These are phyloP conservation scores for Cryphonectria parasitica DNA, from an alignment of 2,329 filamentous ascomycete species.

Conservation along the genomic window DNA sequence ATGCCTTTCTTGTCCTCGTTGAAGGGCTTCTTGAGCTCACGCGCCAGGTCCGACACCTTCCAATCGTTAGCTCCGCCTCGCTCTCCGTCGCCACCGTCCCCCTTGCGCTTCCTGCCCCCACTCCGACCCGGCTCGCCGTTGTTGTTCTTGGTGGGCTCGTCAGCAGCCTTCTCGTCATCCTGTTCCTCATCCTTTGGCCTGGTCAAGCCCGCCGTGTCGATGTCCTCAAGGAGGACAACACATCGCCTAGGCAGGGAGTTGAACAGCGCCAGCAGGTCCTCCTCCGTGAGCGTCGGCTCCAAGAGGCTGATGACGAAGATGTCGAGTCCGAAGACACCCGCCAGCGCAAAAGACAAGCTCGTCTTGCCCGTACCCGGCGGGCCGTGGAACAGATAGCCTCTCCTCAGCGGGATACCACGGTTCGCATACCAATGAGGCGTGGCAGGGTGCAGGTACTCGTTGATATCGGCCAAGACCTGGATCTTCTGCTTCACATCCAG, in stretches of 20 bases:
- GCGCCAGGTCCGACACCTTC: conserved; percentile 48
- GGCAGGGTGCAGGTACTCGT: conserved; percentile 74
- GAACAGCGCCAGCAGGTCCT: conserved; percentile 63
- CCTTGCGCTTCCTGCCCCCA: conserved; percentile 22
- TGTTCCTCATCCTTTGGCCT: conserved; percentile 42
- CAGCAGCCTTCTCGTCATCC: conserved; percentile 28
- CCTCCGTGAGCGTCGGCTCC: conserved; percentile 64
- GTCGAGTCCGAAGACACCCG: conserved; percentile 67
- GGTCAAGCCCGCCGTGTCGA: conserved; percentile 66
- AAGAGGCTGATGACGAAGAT: conserved; percentile 67
- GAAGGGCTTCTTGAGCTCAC: conserved; percentile 47
- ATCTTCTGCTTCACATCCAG: conserved; percentile 70
- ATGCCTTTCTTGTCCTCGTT: conserved; percentile 56
- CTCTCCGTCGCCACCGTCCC: conserved; percentile 13
- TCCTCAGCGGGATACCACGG: conserved; percentile 73
- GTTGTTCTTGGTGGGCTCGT: conserved; percentile 26
- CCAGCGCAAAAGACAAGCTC: conserved; percentile 67
- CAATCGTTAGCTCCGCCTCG: conserved; percentile 36
- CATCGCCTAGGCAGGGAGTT: conserved; percentile 64
- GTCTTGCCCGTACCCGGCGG: conserved; percentile 78
- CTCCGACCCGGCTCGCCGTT: conserved; percentile 25
- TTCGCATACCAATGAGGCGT: conserved; percentile 75
- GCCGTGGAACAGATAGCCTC: conserved; percentile 79
- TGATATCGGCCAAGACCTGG: conserved; percentile 70
- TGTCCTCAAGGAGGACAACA: conserved; percentile 70